Conservation (phyloP, 495 filamentous ascomycete genomes). For the Pseudevernia furfuracea region DNA sequence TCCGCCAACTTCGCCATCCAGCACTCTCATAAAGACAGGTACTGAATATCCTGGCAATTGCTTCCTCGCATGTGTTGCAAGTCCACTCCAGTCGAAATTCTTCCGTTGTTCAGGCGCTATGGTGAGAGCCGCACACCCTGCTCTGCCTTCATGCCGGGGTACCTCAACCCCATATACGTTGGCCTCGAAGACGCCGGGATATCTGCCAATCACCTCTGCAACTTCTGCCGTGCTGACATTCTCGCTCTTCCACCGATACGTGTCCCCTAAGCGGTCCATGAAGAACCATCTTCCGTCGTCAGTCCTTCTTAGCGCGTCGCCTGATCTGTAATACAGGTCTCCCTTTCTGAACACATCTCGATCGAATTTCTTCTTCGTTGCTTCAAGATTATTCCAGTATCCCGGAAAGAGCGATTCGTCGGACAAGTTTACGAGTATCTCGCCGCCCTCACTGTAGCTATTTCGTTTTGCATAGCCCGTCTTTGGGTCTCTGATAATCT, state of each 20-base stretch:
- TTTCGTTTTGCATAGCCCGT: constrained; percentile 59
- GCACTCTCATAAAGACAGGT: constrained; percentile 63
- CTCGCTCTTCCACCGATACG: constrained; percentile 77
- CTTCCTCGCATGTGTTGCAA: constrained; percentile 46
- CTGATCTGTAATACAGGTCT: constrained; percentile 67
- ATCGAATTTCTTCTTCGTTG: constrained; percentile 61
- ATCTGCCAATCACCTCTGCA: constrained; percentile 55
- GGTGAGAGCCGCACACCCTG: constrained; percentile 57
- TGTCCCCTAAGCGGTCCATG: constrained; percentile 69
- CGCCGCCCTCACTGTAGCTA: constrained; percentile 61
- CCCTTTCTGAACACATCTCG: constrained; percentile 65
- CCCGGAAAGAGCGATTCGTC: constrained; percentile 55
- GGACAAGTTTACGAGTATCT: constrained; percentile 64
- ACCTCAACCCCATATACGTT: constrained; percentile 73
- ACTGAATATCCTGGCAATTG: constrained; percentile 68
- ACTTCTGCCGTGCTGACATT: constrained; percentile 79
- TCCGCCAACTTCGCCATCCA: constrained; percentile 39
- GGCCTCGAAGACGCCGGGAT: constrained; percentile 61
- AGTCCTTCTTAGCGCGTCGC: constrained; percentile 60
- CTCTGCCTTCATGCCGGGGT: constrained; percentile 63
- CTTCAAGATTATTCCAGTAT: constrained; percentile 60
- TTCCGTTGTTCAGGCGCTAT: constrained; percentile 34
- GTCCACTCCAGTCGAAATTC: constrained; percentile 45
- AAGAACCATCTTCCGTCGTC: constrained; percentile 72
- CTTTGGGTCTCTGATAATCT: constrained; percentile 53